These are phyloP conservation scores for Calocybe indica DNA, from an alignment of 768 basidiomycete genomes.

Conservation along the genomic window DNA sequence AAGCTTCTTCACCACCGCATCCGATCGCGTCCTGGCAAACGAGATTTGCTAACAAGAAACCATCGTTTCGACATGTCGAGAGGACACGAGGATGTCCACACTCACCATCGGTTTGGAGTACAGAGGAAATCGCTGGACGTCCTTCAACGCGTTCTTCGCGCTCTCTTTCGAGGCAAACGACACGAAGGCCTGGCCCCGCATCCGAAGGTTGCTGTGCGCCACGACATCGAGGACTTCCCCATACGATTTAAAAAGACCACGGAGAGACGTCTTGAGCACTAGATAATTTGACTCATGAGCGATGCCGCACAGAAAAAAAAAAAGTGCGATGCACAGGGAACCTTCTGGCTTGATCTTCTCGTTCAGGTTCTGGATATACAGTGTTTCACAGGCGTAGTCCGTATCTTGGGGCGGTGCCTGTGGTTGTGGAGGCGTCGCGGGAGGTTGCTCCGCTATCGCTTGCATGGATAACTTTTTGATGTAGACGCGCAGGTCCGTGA, in stretches of 20 bases:
- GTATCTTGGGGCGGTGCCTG: too few species aligned
- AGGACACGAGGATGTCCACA: constrained; percentile 2
- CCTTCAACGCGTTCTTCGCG: constrained; percentile 85
- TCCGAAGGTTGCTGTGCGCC: constrained; percentile 89
- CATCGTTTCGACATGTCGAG: background rate
- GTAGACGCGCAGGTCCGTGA: too few species aligned
- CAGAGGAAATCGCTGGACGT: constrained; percentile 89
- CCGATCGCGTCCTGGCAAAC: constrained; percentile 84
- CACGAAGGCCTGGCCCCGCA: constrained; percentile 98
- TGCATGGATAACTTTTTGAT: too few species aligned
- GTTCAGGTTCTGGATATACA: constrained; percentile 95
- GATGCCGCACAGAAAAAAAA: background rate
- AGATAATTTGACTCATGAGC: constrained; percentile 6
- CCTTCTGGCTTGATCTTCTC: constrained; percentile 87
- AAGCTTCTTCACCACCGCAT: constrained; percentile 78
- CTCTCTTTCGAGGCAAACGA: constrained; percentile 80
- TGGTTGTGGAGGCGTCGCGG: too few species aligned
- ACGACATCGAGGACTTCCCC: constrained; percentile 94
- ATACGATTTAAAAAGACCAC: constrained; percentile 88
- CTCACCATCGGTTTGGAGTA: constrained; percentile 95
- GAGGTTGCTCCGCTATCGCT: too few species aligned
- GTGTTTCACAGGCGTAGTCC: constrained; percentile 61
- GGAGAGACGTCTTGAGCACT: constrained; percentile 88
- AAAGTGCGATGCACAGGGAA: constrained; percentile 17
- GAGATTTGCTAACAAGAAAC: constrained; percentile 73